Conservation (phyloP, 2,329 filamentous ascomycete species). For the Paecilomyces dactylethromorphus region DNA sequence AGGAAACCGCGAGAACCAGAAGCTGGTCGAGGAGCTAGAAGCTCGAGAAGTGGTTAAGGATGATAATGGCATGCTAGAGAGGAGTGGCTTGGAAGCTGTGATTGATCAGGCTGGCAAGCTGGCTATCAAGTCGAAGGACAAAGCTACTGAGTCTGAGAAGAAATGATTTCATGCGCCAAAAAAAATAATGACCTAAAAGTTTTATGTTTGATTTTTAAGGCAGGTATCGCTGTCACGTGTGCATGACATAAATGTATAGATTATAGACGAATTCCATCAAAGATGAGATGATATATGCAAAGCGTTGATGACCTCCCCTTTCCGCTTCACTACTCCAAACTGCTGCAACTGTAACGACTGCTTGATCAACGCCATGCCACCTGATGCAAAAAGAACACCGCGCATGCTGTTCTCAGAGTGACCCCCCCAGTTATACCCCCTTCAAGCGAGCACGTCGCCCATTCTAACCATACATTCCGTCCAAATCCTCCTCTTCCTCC, state of each 20-base stretch:
- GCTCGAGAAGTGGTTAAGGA: constrained; percentile 37
- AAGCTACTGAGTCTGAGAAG: constrained; percentile 3
- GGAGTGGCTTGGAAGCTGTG: constrained; percentile 36
- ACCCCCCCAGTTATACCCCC: background rate
- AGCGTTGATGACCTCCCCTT: background rate
- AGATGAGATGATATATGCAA: background rate
- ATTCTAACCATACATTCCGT: constrained; percentile 38
- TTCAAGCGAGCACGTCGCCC: background rate
- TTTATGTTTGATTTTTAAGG: background rate
- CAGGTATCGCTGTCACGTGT: background rate
- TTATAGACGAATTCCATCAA: background rate
- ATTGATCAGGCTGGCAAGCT: constrained; percentile 38
- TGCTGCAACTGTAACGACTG: background rate
- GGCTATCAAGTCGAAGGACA: constrained; percentile 30
- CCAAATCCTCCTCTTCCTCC: constrained; percentile 42
- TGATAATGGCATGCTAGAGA: constrained; percentile 33
- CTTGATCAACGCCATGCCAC: background rate
- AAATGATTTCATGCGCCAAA: background rate
- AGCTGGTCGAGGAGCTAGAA: constrained; percentile 45
- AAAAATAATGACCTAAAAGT: constrained; percentile 2
- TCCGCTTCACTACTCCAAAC: background rate
- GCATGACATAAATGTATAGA: background rate
- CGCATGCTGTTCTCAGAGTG: background rate
- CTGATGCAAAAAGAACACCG: background rate
- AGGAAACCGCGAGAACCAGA: constrained; percentile 46